These are phyloP conservation scores for Fusarium fujikuroi DNA, from an alignment of 2,329 filamentous ascomycete genomes.

Conservation along the genomic window DNA sequence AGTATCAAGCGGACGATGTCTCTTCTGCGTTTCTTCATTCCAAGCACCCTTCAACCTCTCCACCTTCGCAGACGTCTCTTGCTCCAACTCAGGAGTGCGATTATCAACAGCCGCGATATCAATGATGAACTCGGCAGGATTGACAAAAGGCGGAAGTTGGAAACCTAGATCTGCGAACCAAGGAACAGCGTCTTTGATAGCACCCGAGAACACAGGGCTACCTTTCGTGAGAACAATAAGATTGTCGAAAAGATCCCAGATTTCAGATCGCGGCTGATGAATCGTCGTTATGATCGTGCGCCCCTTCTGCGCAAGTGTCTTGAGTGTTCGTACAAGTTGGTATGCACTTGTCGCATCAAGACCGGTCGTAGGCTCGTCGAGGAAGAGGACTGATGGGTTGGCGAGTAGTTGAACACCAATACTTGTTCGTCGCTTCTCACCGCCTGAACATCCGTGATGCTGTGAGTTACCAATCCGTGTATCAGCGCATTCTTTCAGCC, in stretches of 20 bases:
- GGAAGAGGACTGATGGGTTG: constrained; percentile 80
- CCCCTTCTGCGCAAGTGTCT: constrained; percentile 73
- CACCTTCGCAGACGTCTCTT: constrained; percentile 67
- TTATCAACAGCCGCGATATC: constrained; percentile 81
- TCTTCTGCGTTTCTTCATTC: constrained; percentile 54
- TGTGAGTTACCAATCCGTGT: constrained; percentile 77
- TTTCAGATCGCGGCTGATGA: constrained; percentile 81
- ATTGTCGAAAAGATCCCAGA: constrained; percentile 81
- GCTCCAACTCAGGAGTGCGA: constrained; percentile 73
- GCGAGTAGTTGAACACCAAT: constrained; percentile 83
- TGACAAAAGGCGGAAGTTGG: constrained; percentile 75
- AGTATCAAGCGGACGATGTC: constrained; percentile 38
- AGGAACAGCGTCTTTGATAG: constrained; percentile 64
- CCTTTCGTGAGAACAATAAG: constrained; percentile 76
- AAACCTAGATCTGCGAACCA: constrained; percentile 73
- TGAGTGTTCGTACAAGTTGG: constrained; percentile 77
- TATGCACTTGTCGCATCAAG: constrained; percentile 82
- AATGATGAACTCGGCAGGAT: constrained; percentile 81
- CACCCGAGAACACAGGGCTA: constrained; percentile 74
- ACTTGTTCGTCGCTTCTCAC: constrained; percentile 80
- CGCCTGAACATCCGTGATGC: constrained; percentile 81
- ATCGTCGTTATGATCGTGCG: constrained; percentile 79
- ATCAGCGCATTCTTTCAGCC: constrained; percentile 80
- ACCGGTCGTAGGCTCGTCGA: constrained; percentile 83
- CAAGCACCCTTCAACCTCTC: constrained; percentile 70